Evolutionary conservation across 495 filamentous ascomycete species (phyloP).

Genomic region (Penicillium psychrofluorescens): DNA sequence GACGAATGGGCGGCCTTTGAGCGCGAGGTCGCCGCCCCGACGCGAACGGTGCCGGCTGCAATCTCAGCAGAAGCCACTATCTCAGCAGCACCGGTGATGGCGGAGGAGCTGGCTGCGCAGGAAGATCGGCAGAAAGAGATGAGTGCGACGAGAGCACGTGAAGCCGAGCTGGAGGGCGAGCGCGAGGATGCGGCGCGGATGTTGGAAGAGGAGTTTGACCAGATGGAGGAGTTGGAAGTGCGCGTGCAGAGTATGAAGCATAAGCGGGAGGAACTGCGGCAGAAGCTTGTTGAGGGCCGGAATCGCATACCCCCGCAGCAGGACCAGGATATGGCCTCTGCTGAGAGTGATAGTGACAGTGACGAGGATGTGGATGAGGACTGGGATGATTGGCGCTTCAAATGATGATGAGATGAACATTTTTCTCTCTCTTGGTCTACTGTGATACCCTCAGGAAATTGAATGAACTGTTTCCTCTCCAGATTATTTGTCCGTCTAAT

Average conservation of each 20-base stretch:
- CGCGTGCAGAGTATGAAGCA: conserved; percentile 72
- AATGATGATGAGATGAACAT: conserved; percentile 22
- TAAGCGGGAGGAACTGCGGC: conserved; percentile 52
- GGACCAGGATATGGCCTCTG: conserved; percentile 13
- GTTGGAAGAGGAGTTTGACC: conserved; percentile 83
- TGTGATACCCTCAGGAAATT: conserved; percentile 33
- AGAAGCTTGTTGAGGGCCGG: conserved; percentile 24
- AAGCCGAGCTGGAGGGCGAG: conserved; percentile 68
- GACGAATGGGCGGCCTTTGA: conserved; percentile 90
- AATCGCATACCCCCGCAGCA: conserved; percentile 21
- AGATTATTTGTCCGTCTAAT: too few species aligned
- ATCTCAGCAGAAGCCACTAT: conserved; percentile 47
- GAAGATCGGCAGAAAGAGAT: conserved; percentile 50
- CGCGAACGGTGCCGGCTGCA: conserved; percentile 27
- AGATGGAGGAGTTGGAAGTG: conserved; percentile 87
- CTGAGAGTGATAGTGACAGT: conserved; percentile 14
- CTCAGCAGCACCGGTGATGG: conserved; percentile 58
- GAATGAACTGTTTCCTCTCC: neutral
- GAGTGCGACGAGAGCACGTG: conserved; percentile 26
- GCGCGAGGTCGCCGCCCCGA: conserved; percentile 64
- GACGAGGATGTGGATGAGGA: conserved; percentile 37
- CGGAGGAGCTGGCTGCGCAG: conserved; percentile 65
- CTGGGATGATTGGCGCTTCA: conserved; percentile 67
- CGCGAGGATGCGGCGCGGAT: conserved; percentile 76
- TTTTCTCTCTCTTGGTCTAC: conserved; percentile 21